Base-by-base conservation (phyloP, 768 basidiomycete species). In the Pulveroboletus ravenelii region DNA sequence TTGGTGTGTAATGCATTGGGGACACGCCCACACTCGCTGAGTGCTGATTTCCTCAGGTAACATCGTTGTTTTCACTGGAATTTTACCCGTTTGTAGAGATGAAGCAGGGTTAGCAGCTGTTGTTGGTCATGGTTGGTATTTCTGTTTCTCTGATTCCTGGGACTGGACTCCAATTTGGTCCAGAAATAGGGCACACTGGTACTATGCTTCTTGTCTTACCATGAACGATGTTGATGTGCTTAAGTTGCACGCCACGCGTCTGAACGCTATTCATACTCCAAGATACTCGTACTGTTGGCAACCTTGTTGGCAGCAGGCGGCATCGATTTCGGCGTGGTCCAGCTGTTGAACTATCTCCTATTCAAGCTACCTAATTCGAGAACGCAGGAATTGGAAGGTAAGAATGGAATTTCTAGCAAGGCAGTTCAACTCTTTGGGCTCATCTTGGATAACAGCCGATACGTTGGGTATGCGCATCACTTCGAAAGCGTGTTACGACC, bases 31-130 rank as follows among this genome's bases (percentile, higher is more conserved):
- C 37, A 10, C 37, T 12, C 18, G 13, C 38, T 18, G 13, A 43
- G 12, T 5, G 39, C 31, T 29, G 23, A 32, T 30, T 25, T 35
- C 53, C 39, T 9, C 27, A 82, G 87, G 86, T 1, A 77, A 84
- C 44, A 84, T 96, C 47, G 78, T 93, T 30, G 88, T 97, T 10
- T 95, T 89, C 62, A 93, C 91, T 0, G 93, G 93, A 0, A 90
- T 96, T 32, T 66, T 96, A 4, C 89, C 88, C 0, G 70, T 93
- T 6, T 84, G 83, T 41, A 72, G 71, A 53, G 83, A 91, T 54
- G 89, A 93, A 57, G 78, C 87, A 59, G 91, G 90, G 0, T 71
- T 97, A 0, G 89, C 93, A 1, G 84, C 85, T 15, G 85, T 96
- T 1, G 69, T 97, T 3, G 81, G 88, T 1, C 93, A 96, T 65